phyloP scores from a whole-genome alignment of 495 filamentous ascomycete genomes.

The Penicillium coffeae region DNA sequence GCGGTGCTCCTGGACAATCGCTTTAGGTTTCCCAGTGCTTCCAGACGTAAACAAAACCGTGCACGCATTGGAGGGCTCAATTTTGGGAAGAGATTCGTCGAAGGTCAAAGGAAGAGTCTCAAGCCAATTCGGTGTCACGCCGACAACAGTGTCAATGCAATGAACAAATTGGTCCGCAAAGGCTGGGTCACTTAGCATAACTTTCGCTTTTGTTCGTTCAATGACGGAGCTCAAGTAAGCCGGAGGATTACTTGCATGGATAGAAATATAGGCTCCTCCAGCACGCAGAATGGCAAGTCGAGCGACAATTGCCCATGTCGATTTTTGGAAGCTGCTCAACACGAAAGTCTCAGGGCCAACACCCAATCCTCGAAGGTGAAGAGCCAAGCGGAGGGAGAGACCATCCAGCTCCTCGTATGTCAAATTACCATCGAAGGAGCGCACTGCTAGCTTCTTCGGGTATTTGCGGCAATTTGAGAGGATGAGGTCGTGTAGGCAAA shows the following conservation, averaged over 20 bases:
- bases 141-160: background rate
- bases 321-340: slow-evolving; percentile 55
- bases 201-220: background rate
- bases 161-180: background rate
- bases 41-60: slow-evolving; percentile 41
- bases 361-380: slow-evolving; percentile 12
- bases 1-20: slow-evolving; percentile 42
- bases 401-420: slow-evolving; percentile 17
- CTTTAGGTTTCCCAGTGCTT: slow-evolving; percentile 45
- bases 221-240: slow-evolving; percentile 3
- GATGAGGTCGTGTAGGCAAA: background rate
- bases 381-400: slow-evolving; percentile 6
- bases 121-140: background rate
- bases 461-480: background rate
- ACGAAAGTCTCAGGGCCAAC: slow-evolving; percentile 40
- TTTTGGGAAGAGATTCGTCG: background rate
- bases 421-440: slow-evolving; percentile 17
- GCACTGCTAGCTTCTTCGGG: slow-evolving; percentile 8
- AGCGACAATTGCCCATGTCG: slow-evolving; percentile 37
- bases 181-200: slow-evolving; percentile 3
- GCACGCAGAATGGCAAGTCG: slow-evolving; percentile 50
- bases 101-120: background rate
- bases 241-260: slow-evolving; percentile 11
- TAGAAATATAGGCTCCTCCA: slow-evolving; percentile 30
- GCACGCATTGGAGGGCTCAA: slow-evolving; percentile 16